Evolutionary conservation across 1,284 basidiomycete genomes (phyloP), one percentile per base, ranked within the genome.

Genomic region (Naganishia sp.): DNA sequence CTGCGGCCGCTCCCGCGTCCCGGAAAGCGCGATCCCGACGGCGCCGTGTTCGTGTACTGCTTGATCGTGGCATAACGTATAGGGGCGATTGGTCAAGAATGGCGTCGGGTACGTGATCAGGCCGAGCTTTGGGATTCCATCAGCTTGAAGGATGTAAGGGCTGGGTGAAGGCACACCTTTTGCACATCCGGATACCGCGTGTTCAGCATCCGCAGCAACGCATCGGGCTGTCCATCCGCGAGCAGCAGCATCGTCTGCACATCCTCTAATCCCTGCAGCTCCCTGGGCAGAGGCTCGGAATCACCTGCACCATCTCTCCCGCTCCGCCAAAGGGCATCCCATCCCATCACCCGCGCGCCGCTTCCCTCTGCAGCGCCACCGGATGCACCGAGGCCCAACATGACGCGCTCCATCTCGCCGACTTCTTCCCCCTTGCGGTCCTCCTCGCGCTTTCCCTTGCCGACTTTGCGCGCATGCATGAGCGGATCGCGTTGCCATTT

Each of bases 21-120:
- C 68, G 41, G 74, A 76, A 63, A 91, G 69, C 2, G 85, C 89
- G 10, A 93, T 68, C 0, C 90, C 91, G 3, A 94, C 85, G 0
- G 89, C 87, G 6, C 92, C 92, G 1, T 84, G 79, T 0, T 84
- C 85, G 69, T 84, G 77, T 25, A 90, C 83, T 47, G 43, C 28
- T n/a, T 50, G 25, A 31, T 67, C 47, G 28, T 51, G 60, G 70
- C 92, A 87, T 2, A 94, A 80, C 0, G 92, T 94, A 55, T 88
- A 85, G 1, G 89, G 88, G 23, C 88, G 82, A 11, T 90, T 90
- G 0, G 90, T 94, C 23, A 92, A 81, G 76, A 94, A 94, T 0
- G 92, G 91, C 0, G 92, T 94, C 0, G 89, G 88, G 0, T 90
- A 83, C 0, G 87, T 88, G 15, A 89, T 76, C 23, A 92, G 81